Conservation (phyloP, 1,284 basidiomycete genomes). For the Sporisorium graminicola region DNA sequence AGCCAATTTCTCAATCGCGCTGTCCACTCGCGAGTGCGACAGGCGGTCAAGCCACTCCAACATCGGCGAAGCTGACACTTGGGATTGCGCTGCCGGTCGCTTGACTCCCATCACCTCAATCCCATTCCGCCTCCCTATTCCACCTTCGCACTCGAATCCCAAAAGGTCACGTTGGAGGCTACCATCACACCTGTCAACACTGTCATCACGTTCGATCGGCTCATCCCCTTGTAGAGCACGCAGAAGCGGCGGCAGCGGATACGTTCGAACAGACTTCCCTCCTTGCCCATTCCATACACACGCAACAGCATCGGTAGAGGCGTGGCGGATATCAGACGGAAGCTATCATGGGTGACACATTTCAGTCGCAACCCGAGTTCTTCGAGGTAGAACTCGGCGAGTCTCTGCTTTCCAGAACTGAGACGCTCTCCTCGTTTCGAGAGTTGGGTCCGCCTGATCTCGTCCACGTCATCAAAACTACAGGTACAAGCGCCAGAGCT, state of each 20-base stretch:
- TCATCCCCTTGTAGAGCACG: not conserved
- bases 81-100: not conserved
- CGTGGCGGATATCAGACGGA: not conserved
- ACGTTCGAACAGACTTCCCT: not conserved
- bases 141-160: not conserved
- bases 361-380: constrained; percentile 67
- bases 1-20: not conserved
- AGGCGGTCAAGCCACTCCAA: constrained; percentile 3
- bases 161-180: not conserved
- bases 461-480: constrained; percentile 90
- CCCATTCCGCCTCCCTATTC: not conserved
- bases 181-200: not conserved
- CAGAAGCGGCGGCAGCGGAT: not conserved
- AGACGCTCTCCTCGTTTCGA: constrained; percentile 90
- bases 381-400: constrained; percentile 89
- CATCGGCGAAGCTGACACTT: not conserved
- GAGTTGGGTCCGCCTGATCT: constrained; percentile 97
- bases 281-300: not conserved
- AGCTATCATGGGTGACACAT: constrained; percentile 63
- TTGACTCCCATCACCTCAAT: not conserved
- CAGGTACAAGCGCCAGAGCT: constrained; percentile 79
- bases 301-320: not conserved
- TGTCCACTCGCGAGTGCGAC: not conserved
- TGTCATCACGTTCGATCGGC: not conserved
- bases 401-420: constrained; percentile 87